Conservation (phyloP, 1,284 basidiomycete genomes). For the Cystobasidium slooffiae region DNA sequence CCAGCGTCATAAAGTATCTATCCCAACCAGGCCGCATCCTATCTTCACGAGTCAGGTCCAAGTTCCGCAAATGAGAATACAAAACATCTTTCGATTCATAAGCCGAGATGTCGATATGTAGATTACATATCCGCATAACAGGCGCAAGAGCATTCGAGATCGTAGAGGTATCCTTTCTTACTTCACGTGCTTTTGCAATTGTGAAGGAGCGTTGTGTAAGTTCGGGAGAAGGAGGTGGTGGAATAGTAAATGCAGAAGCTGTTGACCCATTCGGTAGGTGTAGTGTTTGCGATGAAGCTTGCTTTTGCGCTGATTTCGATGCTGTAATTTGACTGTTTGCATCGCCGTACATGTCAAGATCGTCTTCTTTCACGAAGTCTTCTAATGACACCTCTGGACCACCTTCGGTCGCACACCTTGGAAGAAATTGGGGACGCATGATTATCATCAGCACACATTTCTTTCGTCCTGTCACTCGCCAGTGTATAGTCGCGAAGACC, state of each 20-base stretch:
- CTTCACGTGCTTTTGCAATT: slow-evolving; percentile 4
- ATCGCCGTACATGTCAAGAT: slow-evolving; percentile 50
- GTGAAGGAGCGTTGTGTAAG: slow-evolving; percentile 24
- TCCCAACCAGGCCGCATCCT: slow-evolving; percentile 88
- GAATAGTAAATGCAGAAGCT: slow-evolving; percentile 28
- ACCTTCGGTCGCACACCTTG: slow-evolving; percentile 2
- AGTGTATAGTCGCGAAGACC: neutral
- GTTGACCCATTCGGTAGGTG: slow-evolving; percentile 41
- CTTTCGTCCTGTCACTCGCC: neutral
- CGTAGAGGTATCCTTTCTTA: neutral
- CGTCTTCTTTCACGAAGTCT: slow-evolving; percentile 53
- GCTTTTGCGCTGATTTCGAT: neutral
- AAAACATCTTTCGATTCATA: slow-evolving; percentile 66
- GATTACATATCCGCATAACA: slow-evolving; percentile 59
- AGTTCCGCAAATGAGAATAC: slow-evolving; percentile 66
- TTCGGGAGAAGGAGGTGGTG: slow-evolving; percentile 35
- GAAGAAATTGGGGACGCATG: neutral
- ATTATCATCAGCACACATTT: neutral
- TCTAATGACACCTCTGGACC: slow-evolving; percentile 46
- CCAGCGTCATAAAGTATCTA: slow-evolving; percentile 93
- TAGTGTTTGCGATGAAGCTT: slow-evolving; percentile 19
- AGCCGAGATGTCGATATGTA: slow-evolving; percentile 71
- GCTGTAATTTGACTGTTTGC: neutral
- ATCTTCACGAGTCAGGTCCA: slow-evolving; percentile 73
- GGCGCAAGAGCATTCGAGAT: slow-evolving; percentile 42